Percentiles rank a stretch among this genome's conserved stretches.
These are phyloP conservation scores for Tuber magnatum DNA, from an alignment of 495 filamentous ascomycete genomes.

Conservation along the genomic window DNA sequence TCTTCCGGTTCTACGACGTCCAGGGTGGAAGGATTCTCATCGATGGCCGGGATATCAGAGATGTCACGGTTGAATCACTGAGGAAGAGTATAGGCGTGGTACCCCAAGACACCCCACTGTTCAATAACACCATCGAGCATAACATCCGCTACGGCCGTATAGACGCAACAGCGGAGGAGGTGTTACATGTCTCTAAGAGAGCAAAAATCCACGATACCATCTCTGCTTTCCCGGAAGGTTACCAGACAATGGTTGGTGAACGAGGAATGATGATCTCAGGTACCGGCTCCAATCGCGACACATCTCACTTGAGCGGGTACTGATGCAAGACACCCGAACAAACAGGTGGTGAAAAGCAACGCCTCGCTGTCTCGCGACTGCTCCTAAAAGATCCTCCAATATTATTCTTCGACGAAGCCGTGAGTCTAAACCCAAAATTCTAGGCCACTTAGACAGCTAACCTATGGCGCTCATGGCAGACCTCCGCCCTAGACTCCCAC, in stretches of 20 bases:
- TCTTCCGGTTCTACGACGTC: constrained; percentile 92
- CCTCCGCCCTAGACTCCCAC: constrained; percentile 89
- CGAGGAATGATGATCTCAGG: constrained; percentile 95
- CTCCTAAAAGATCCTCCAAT: constrained; percentile 87
- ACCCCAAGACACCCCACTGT: constrained; percentile 92
- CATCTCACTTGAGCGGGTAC: background rate
- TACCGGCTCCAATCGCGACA: constrained; percentile 7
- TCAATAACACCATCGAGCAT: constrained; percentile 90
- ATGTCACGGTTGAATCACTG: constrained; percentile 73
- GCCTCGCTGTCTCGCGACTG: constrained; percentile 76
- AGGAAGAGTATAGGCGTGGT: constrained; percentile 87
- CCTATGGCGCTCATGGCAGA: constrained; percentile 44
- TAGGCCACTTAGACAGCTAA: constrained; percentile 1
- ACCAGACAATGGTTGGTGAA: constrained; percentile 88
- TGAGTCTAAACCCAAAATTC: constrained; percentile 42
- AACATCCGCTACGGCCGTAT: constrained; percentile 95
- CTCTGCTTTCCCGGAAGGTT: constrained; percentile 68
- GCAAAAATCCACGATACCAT: constrained; percentile 83
- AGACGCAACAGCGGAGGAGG: constrained; percentile 63
- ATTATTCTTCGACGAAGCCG: constrained; percentile 94
- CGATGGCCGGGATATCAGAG: constrained; percentile 84
- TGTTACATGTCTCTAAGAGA: constrained; percentile 66
- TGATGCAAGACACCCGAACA: background rate
- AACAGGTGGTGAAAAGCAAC: constrained; percentile 79
- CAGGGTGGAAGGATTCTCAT: constrained; percentile 81